Evolutionary conservation across 805 yeast genomes (phyloP), one percentile per base, ranked within the genome.

Genomic region (Citeromyces nyonsensis): DNA sequence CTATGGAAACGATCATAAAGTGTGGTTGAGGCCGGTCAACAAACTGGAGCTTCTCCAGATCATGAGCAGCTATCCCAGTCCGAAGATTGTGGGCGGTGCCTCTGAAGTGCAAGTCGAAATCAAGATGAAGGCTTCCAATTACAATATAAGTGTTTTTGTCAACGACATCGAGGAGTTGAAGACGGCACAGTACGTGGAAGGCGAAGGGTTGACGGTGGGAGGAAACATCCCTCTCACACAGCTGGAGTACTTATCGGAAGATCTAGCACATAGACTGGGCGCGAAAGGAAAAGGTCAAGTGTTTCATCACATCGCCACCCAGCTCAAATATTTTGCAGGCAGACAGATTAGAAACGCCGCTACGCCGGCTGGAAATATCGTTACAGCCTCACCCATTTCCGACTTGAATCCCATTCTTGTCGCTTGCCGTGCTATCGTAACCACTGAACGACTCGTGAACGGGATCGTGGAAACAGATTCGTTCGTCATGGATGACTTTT

Each of bases 281-380:
- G 27, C 30, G 18, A 34, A 36, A 5, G 45, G 46, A 8, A 41
- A 39, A 35, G 49, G 57, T 5, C 63, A 59, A 39, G 56, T 54
- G 10, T 63, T 37, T 37, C 32, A 38, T 10, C 59, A 60, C 10
- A 57, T 63, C 25, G 46, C 53, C 10, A 43, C 50, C 13, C 69
- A 63, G 40, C 46, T 63, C 35, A 61, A 62, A 41, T 52, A 56
- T 36, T 63, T 63, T 43, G 69, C 69, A 1, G 67, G 69, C 2
- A 49, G 67, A 25, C 69, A 64, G 37, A 61, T 63, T 33, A 52
- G 69, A 35, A 63, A 63, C 36, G 67, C 61, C 6, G 69, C 67
- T 10, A 62, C 67, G 8, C 61, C 67, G 1, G 66, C 68, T 1
- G 69, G 69, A 26, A 60, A 60, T 28, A 61, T 63, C 29, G 66